Conservation (phyloP, 2,329 filamentous ascomycete species). For the Trichoderma sp. region DNA sequence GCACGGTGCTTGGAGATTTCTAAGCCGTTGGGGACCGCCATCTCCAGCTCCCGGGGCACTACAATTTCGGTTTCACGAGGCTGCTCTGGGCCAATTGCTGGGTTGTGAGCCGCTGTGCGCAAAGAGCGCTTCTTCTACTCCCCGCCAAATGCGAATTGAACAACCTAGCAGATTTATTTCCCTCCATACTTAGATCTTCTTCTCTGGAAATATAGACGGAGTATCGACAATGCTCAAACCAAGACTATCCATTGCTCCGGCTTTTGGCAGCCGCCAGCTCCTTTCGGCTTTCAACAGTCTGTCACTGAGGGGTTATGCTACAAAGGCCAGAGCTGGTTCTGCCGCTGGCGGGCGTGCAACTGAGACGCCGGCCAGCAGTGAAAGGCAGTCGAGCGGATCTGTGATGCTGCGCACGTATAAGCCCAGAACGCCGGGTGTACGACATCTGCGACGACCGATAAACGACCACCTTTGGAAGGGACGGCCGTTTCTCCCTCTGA, state of each 20-base stretch:
- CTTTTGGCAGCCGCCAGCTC: slow-evolving; percentile 38
- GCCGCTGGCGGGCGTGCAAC: slow-evolving; percentile 28
- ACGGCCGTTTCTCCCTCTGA: slow-evolving; percentile 78
- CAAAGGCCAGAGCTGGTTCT: slow-evolving; percentile 33
- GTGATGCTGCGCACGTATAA: slow-evolving; percentile 80
- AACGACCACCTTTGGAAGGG: slow-evolving; percentile 99
- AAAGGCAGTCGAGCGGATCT: slow-evolving; percentile 40
- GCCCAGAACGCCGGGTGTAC: slow-evolving; percentile 87
- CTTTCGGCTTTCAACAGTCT: slow-evolving; percentile 36
- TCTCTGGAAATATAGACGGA: not conserved
- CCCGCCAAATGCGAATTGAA: slow-evolving; percentile 15
- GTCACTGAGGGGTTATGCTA: slow-evolving; percentile 40
- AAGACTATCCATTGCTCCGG: slow-evolving; percentile 38
- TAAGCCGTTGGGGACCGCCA: slow-evolving; percentile 7
- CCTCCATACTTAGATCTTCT: not conserved
- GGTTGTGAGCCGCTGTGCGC: not conserved
- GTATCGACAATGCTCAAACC: slow-evolving; percentile 39
- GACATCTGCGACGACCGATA: slow-evolving; percentile 88
- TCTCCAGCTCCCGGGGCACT: slow-evolving; percentile 14
- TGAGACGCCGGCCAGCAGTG: slow-evolving; percentile 33
- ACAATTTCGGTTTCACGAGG: not conserved
- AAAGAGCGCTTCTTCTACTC: not conserved
- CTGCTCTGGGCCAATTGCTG: slow-evolving; percentile 25
- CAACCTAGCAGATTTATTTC: slow-evolving; percentile 3
- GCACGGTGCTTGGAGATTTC: slow-evolving; percentile 14